Conservation (phyloP, 2,329 filamentous ascomycete genomes). For the Venturia pyrina region DNA sequence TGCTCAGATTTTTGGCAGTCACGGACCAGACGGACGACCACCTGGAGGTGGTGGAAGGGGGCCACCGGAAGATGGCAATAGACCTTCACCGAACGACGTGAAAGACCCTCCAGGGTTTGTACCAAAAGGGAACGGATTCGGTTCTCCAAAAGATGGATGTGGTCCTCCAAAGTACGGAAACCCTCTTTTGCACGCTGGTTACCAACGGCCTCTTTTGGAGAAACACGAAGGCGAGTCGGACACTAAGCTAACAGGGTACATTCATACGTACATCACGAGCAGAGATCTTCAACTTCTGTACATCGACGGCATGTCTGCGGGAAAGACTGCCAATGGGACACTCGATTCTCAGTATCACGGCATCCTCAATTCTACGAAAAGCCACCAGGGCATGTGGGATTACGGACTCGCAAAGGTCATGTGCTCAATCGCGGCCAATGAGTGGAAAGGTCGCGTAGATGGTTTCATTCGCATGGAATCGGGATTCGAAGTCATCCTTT, state of each 20-base stretch:
- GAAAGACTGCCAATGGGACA: slow-evolving; percentile 54
- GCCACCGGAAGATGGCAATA: not conserved
- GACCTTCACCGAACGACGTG: too few species aligned
- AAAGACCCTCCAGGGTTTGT: too few species aligned
- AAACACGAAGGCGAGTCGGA: not conserved
- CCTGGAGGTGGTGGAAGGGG: slow-evolving; percentile 8
- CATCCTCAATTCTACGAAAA: slow-evolving; percentile 34
- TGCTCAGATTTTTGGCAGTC: slow-evolving; percentile 52
- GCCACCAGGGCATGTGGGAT: slow-evolving; percentile 34
- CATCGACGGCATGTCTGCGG: slow-evolving; percentile 60
- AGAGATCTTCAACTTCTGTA: slow-evolving; percentile 53
- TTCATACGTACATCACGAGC: slow-evolving; percentile 56
- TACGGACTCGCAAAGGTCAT: slow-evolving; percentile 42
- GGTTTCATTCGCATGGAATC: slow-evolving; percentile 58
- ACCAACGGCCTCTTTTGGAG: not conserved
- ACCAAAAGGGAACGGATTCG: not conserved
- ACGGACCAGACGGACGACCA: not conserved
- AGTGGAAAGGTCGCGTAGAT: slow-evolving; percentile 47
- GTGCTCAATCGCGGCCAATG: slow-evolving; percentile 41
- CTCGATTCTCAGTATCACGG: slow-evolving; percentile 58
- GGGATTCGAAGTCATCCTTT: slow-evolving; percentile 62
- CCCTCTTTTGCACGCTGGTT: not conserved
- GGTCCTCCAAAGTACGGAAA: not conserved
- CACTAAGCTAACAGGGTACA: slow-evolving; percentile 37
- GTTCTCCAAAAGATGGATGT: not conserved